phyloP scores from a whole-genome alignment of 2,329 filamentous ascomycete species.

The Colletotrichum acutatum region DNA sequence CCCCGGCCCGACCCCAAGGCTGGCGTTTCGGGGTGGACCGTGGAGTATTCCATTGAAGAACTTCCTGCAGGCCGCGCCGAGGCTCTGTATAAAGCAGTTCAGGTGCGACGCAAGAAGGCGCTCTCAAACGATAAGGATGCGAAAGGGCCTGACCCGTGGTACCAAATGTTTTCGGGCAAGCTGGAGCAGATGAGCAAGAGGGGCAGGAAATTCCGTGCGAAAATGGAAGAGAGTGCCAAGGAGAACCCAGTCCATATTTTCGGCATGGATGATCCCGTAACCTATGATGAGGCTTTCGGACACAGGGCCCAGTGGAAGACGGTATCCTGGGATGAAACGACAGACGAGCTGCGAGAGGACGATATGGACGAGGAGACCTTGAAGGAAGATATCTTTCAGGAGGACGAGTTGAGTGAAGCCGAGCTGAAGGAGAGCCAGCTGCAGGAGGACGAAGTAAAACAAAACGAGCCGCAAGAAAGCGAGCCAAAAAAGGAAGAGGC shows the following conservation, averaged over 20 bases:
- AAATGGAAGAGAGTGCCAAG: slow-evolving; percentile 63
- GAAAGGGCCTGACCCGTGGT: slow-evolving; percentile 55
- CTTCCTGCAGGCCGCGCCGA: slow-evolving; percentile 57
- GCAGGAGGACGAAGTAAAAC: background rate
- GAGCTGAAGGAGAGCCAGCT: background rate
- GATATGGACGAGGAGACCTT: background rate
- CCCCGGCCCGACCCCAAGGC: slow-evolving; percentile 66
- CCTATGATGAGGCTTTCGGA: slow-evolving; percentile 49
- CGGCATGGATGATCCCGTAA: slow-evolving; percentile 50
- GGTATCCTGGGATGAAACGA: slow-evolving; percentile 6
- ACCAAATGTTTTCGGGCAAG: slow-evolving; percentile 56
- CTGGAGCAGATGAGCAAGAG: slow-evolving; percentile 55
- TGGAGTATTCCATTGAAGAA: slow-evolving; percentile 84
- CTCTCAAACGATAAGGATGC: slow-evolving; percentile 54
- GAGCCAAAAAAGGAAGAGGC: slow-evolving; percentile 28
- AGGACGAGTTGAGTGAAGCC: background rate
- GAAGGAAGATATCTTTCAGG: background rate
- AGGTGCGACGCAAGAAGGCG: slow-evolving; percentile 63
- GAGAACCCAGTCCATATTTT: slow-evolving; percentile 58
- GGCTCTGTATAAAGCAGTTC: slow-evolving; percentile 66
- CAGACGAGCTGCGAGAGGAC: background rate
- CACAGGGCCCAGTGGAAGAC: slow-evolving; percentile 27
- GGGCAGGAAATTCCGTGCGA: slow-evolving; percentile 69
- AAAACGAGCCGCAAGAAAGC: background rate
- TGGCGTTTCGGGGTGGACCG: slow-evolving; percentile 66